Evolutionary conservation across 164 flowering plant genomes (phyloP), one percentile per base, ranked within the genome.

Genomic region (Stephania yunnanensis): DNA sequence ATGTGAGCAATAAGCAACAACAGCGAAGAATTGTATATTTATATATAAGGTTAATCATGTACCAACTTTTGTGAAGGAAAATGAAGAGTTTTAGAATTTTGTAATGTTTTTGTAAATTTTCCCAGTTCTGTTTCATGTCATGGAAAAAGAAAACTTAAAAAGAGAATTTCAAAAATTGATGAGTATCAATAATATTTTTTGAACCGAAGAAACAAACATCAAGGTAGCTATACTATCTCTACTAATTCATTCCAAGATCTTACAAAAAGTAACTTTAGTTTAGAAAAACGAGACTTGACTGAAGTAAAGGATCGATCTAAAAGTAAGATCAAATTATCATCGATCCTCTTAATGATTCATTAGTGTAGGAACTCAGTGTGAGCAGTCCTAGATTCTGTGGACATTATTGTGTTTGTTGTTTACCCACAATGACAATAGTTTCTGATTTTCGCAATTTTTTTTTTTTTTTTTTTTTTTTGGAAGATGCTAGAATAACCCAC

Each of bases 81-180:
- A 77, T 11, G 12, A n/a, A 74, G 75, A 68, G 68, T 8, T 61
- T 3, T 19, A 61, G 65, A 72, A 2, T 36, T 78, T 69, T 83
- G 87, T 80, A 83, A 6, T 45, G 13, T 36, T 29, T 11, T 25
- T 25, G 44, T 50, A 50, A 50, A 15, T 50, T 50, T 50, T 50
- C 55, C 55, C 55, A 50, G 55, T 50, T 50, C 55, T 36, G 4
- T 36, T 36, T 36, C 42, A 50, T 50, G 15, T 17, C 55, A 50
- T 9, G 12, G 12, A 50, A 7, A 50, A 50, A 2, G 55, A 50
- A 36, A 36, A 50, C 55, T 50, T 10, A 50, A 50, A 50, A 25
- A 9, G 15, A 15, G 12, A 36, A 36, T 36, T 36, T 4, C 42
- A 36, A 10, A 50, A 50, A 8, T 25, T 25, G 25, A 25, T 12